Conservation (phyloP, 2,329 filamentous ascomycete genomes). For the Lojkania enalia region DNA sequence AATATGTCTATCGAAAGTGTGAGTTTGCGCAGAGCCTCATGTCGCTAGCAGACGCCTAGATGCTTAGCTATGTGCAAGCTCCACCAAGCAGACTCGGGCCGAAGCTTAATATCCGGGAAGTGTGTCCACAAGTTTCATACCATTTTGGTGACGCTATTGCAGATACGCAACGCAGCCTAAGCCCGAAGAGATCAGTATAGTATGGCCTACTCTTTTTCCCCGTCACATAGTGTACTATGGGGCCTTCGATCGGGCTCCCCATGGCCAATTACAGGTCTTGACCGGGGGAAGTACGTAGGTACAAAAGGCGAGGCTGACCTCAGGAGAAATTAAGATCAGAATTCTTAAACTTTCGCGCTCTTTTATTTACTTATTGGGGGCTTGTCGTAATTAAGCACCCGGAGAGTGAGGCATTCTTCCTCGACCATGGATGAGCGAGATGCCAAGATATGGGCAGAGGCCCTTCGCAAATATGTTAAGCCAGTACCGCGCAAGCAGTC, state of each 20-base stretch:
- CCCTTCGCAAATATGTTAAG: background rate
- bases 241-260: background rate
- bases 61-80: background rate
- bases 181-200: background rate
- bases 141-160: background rate
- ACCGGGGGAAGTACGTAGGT: background rate
- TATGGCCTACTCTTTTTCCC: background rate
- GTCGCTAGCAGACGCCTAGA: background rate
- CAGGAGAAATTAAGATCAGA: background rate
- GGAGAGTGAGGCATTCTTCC: background rate
- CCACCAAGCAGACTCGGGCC: background rate
- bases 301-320: background rate
- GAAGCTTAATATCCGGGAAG: background rate
- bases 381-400: background rate
- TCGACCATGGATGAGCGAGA: constrained; percentile 34
- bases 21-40: constrained; percentile 2
- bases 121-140: background rate
- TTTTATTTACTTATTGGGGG: background rate
- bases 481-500: constrained; percentile 12
- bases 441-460: constrained; percentile 15
- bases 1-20: too few species aligned
- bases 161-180: background rate
- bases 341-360: background rate
- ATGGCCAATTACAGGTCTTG: background rate
- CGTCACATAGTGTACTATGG: background rate